Evolutionary conservation across 2,329 filamentous ascomycete genomes (phyloP).

Genomic region (Diaporthe vaccinii): DNA sequence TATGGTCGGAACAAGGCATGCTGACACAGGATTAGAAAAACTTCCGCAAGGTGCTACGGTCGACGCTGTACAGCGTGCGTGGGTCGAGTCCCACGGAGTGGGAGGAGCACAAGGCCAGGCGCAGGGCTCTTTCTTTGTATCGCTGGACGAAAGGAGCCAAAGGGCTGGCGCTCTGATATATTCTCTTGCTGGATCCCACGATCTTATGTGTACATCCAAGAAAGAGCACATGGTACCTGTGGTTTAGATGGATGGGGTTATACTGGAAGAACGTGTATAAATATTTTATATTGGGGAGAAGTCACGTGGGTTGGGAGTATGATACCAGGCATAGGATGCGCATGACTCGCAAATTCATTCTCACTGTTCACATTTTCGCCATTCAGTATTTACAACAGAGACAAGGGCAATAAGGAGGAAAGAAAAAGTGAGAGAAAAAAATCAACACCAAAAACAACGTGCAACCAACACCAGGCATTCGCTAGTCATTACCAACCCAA

Average conservation of each 20-base stretch:
- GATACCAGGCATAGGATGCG: slow-evolving; percentile 16
- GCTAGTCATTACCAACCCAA: slow-evolving; percentile 9
- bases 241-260: not conserved
- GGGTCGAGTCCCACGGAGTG: slow-evolving; percentile 55
- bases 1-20: not conserved
- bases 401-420: not conserved
- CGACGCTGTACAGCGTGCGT: slow-evolving; percentile 62
- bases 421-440: not conserved
- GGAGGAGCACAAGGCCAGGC: slow-evolving; percentile 59
- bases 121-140: slow-evolving; percentile 66
- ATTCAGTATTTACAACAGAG: not conserved
- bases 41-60: slow-evolving; percentile 66
- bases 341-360: not conserved
- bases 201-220: not conserved
- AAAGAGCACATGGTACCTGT: not conserved
- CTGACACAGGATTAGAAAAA: slow-evolving; percentile 57
- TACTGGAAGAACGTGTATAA: not conserved
- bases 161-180: slow-evolving; percentile 49
- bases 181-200: too few relatives aligned
- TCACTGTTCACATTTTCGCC: not conserved
- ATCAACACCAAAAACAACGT: not conserved
- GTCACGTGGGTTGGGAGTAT: not conserved
- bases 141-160: slow-evolving; percentile 61
- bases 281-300: not conserved
- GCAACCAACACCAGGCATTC: slow-evolving; percentile 20